Conservation (phyloP, 352 stramenopile species). For the Globisporangium canariense region DNA sequence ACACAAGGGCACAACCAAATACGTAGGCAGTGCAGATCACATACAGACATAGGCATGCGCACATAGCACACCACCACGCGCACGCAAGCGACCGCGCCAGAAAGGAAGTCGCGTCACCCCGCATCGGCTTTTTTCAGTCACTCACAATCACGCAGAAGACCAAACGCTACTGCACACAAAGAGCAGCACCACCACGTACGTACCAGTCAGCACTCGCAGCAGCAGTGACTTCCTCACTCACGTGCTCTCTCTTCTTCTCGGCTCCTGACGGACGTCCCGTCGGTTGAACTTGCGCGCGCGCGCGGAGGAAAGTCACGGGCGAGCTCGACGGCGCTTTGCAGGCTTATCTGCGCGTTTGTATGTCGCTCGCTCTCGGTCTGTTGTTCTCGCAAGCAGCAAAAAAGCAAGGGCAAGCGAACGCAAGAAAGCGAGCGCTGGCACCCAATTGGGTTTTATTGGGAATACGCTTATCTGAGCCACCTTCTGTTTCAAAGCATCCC, state of each 20-base stretch:
- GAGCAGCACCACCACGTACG: not conserved
- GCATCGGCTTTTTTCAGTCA: not conserved
- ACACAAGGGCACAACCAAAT: not conserved
- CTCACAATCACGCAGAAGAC: not conserved
- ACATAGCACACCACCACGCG: not conserved
- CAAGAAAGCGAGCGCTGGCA: too few relatives aligned
- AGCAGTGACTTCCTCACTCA: not conserved
- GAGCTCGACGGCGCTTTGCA: slow-evolving; percentile 6
- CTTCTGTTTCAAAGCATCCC: too few relatives aligned
- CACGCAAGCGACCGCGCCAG: not conserved
- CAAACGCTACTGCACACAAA: not conserved
- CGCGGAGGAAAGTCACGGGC: slow-evolving; percentile 1
- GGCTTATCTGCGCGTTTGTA: slow-evolving; percentile 13
- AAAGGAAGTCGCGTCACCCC: not conserved
- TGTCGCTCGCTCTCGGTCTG: slow-evolving; percentile 1
- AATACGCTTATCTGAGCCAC: too few relatives aligned
- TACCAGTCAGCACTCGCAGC: not conserved
- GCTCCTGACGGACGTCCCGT: not conserved
- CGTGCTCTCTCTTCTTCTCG: not conserved
- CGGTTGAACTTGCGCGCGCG: slow-evolving; percentile 11
- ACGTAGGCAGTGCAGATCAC: not conserved
- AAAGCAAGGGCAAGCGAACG: not conserved
- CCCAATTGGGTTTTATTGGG: too few relatives aligned
- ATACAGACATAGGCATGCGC: not conserved
- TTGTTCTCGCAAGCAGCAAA: slow-evolving; percentile 7